Conservation (phyloP, 345 rosid species). For the Linum trigynum region DNA sequence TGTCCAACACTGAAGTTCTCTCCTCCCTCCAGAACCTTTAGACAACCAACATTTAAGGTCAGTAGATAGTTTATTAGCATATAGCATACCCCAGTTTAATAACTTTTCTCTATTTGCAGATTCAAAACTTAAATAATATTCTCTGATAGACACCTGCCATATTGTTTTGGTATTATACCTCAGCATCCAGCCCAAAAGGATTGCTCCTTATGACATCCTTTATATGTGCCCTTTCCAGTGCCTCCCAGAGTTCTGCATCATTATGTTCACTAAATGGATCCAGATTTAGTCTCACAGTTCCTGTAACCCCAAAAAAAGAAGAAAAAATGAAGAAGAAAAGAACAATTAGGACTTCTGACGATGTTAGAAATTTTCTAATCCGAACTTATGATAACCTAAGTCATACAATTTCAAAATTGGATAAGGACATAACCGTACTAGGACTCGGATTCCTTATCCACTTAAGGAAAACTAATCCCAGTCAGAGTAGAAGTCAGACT, state of each 20-base stretch:
- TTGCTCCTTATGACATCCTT: slow-evolving; percentile 4
- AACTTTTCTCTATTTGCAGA: not conserved
- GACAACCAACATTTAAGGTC: not conserved
- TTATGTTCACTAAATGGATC: slow-evolving; percentile 12
- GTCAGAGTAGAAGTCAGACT: too few relatives aligned
- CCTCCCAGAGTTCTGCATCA: slow-evolving; percentile 4
- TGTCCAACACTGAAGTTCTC: slow-evolving; percentile 31
- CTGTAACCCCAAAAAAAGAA: not conserved
- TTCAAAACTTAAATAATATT: not conserved
- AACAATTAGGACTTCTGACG: too few relatives aligned
- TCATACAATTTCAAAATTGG: too few relatives aligned
- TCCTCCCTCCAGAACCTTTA: slow-evolving; percentile 22
- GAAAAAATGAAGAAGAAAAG: not conserved
- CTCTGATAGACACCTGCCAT: not conserved
- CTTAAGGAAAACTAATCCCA: too few relatives aligned
- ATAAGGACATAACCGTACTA: too few relatives aligned
- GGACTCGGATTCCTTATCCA: too few relatives aligned
- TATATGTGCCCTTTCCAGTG: slow-evolving; percentile 8
- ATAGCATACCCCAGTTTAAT: too few relatives aligned
- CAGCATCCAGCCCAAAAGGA: slow-evolving; percentile 4
- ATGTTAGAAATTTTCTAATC: too few relatives aligned
- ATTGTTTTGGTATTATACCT: not conserved
- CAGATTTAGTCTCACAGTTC: slow-evolving; percentile 9
- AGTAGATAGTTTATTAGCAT: too few relatives aligned
- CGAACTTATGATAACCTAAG: too few relatives aligned